Percentiles rank a stretch among this genome's conserved stretches.
phyloP scores from a whole-genome alignment of 2,329 filamentous ascomycete species.

The Sphaerulina populicola region DNA sequence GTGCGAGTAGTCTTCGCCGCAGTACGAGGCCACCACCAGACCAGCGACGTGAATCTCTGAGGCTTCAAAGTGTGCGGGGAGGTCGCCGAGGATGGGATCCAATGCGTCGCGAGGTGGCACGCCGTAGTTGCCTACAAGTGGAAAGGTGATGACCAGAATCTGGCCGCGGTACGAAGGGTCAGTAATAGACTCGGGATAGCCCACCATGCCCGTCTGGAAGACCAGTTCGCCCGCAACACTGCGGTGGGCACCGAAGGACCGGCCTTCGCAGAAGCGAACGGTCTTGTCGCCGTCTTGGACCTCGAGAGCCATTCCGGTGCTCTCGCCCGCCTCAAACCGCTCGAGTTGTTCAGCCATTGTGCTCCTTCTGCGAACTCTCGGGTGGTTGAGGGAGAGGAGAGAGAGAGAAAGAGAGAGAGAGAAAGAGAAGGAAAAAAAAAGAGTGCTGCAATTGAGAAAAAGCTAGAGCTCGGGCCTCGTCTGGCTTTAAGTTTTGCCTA shows the following conservation, averaged over 20 bases:
- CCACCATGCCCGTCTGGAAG: conserved; percentile 99
- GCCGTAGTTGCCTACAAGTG: conserved; percentile 93
- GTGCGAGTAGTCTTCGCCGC: conserved; percentile 92
- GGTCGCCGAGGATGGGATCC: conserved; percentile 74
- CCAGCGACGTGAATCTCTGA: conserved; percentile 88
- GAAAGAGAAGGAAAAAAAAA: not conserved
- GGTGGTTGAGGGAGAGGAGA: conserved; percentile 6
- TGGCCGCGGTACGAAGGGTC: conserved; percentile 84
- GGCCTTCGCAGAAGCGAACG: conserved; percentile 66
- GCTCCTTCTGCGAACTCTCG: conserved; percentile 10
- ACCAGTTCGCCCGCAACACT: conserved; percentile 94
- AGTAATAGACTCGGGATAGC: conserved; percentile 88
- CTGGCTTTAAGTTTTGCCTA: not conserved
- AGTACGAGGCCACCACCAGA: conserved; percentile 82
- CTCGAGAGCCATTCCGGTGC: conserved; percentile 63
- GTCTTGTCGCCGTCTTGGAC: conserved; percentile 71
- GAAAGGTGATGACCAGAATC: conserved; percentile 94
- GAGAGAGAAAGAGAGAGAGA: conserved; percentile 3
- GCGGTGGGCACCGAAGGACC: conserved; percentile 92
- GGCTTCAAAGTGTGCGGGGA: conserved; percentile 90
- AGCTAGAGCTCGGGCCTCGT: not conserved
- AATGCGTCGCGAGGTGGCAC: conserved; percentile 78
- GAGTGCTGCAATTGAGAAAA: not conserved
- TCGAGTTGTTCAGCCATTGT: conserved; percentile 26
- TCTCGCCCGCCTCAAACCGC: conserved; percentile 20